Conservation (phyloP, 75 land plant genomes). For the Sequoiadendron giganteum region DNA sequence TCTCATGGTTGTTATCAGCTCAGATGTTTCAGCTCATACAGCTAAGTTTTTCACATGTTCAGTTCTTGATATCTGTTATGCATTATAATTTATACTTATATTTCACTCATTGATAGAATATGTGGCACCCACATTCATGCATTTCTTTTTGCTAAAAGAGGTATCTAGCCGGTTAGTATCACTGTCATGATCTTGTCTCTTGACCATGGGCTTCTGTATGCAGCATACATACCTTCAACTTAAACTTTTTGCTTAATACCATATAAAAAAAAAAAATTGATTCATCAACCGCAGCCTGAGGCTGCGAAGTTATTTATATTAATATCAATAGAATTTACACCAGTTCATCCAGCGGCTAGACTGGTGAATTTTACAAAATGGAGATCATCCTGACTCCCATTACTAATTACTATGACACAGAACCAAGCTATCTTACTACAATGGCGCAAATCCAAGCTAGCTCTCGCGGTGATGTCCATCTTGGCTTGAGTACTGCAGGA, state of each 20-base stretch:
- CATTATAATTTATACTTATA: background rate
- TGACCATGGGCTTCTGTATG: background rate
- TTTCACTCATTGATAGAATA: background rate
- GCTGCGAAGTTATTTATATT: too few relatives aligned
- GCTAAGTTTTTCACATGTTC: background rate
- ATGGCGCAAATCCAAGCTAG: too few relatives aligned
- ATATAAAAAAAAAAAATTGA: too few relatives aligned
- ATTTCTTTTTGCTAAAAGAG: background rate
- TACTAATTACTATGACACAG: too few relatives aligned
- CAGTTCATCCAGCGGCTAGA: too few relatives aligned
- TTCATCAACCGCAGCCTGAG: too few relatives aligned
- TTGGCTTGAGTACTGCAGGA: too few relatives aligned
- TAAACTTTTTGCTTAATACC: background rate
- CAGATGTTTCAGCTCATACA: background rate
- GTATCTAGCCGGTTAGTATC: background rate
- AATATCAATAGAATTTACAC: too few relatives aligned
- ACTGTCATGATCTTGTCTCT: background rate
- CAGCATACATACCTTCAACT: background rate
- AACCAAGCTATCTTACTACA: too few relatives aligned
- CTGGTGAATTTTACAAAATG: too few relatives aligned
- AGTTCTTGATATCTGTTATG: background rate
- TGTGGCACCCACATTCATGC: background rate
- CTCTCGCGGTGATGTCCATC: too few relatives aligned
- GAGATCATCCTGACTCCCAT: too few relatives aligned
- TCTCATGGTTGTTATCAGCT: background rate